phyloP scores from a whole-genome alignment of 352 stramenopile species.

The Pythium phragmiticola region DNA sequence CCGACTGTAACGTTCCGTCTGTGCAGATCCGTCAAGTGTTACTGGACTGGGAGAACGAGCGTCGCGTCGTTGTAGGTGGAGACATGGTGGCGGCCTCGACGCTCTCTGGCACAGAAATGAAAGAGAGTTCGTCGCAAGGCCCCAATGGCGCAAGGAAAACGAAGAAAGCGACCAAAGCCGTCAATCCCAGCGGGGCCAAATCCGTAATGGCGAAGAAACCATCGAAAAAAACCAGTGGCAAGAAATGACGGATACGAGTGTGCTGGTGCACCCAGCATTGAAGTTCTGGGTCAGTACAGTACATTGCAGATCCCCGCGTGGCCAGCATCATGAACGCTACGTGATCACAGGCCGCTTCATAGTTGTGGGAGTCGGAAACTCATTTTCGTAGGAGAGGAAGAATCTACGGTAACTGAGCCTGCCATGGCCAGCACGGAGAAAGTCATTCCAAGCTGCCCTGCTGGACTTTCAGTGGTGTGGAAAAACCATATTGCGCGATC shows the following conservation, averaged over 20 bases:
- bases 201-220: not conserved
- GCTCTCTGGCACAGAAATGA: not conserved
- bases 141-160: constrained; percentile 4
- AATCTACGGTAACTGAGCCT: not conserved
- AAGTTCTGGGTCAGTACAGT: no score
- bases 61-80: constrained; percentile 22
- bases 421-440: not conserved
- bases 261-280: no score
- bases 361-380: no score
- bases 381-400: no score
- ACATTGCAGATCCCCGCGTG: no score
- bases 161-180: constrained; percentile 3
- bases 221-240: not conserved
- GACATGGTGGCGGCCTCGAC: not conserved
- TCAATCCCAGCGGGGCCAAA: not conserved
- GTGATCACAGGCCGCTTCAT: no score
- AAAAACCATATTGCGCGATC: not conserved
- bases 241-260: not conserved
- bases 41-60: constrained; percentile 64
- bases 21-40: constrained; percentile 64
- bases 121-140: not conserved
- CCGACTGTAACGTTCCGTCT: not conserved
- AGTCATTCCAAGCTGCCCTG: not conserved
- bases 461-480: not conserved
- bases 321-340: no score